These are phyloP conservation scores for Purshia tridentata DNA, from an alignment of 306 rosid genomes.

Conservation along the genomic window DNA sequence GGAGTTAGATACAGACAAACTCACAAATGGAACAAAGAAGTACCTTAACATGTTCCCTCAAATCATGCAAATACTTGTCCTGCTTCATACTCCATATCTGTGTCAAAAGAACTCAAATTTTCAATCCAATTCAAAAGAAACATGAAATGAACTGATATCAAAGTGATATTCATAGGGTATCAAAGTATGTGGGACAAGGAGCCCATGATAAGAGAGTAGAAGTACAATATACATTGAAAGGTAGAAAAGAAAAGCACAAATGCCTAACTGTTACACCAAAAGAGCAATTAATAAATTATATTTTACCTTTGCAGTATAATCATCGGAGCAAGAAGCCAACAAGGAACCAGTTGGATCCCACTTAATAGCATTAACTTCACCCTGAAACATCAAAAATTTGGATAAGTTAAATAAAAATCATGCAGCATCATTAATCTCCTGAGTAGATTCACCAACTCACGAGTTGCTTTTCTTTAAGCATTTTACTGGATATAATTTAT, in stretches of 20 bases:
- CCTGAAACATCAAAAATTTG: constrained; percentile 40
- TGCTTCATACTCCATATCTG: constrained; percentile 69
- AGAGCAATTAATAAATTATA: neutral
- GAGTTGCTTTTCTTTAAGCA: neutral
- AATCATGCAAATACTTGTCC: constrained; percentile 52
- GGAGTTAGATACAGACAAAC: neutral
- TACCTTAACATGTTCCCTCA: constrained; percentile 62
- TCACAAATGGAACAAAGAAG: neutral
- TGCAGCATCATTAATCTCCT: neutral
- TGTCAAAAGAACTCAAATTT: constrained; percentile 5
- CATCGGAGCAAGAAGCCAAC: constrained; percentile 74
- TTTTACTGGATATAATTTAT: neutral
- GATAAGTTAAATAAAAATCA: constrained; percentile 17
- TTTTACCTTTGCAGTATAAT: constrained; percentile 59
- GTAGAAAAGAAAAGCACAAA: neutral
- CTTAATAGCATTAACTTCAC: constrained; percentile 69
- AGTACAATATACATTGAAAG: neutral
- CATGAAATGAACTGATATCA: neutral
- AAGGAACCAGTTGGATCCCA: constrained; percentile 69
- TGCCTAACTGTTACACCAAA: neutral
- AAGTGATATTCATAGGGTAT: neutral
- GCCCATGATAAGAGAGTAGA: neutral
- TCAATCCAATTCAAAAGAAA: neutral
- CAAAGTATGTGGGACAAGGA: neutral
- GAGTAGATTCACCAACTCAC: neutral